Evolutionary conservation across 345 rosid genomes (phyloP), one percentile per base, ranked within the genome.

Genomic region (Limnanthes douglasii): DNA sequence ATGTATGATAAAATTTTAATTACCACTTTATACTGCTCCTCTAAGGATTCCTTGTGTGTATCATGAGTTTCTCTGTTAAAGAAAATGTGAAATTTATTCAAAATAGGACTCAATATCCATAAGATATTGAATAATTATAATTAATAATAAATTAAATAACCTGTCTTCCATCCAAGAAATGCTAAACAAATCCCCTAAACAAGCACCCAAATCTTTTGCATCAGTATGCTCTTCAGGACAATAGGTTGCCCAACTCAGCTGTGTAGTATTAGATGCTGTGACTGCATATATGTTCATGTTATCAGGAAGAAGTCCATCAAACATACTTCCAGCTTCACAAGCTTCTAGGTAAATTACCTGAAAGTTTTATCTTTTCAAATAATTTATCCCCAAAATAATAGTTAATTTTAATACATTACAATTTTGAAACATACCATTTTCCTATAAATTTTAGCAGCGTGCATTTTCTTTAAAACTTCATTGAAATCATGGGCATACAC

Each of bases 141-240:
- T n/a, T n/a, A n/a, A n/a, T n/a, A n/a, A n/a, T n/a, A n/a, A 21
- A 3, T 5, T 5, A 13, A 11, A 1, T 3, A 34, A 80, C 93
- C 93, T 60, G 62, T 82, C 88, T 50, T 82, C 94, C 64, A 77
- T 39, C 94, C 94, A 82, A 37, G 94, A 60, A 46, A 77, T 32
- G 50, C 94, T 82, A 37, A 73, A 82, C 14, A 48, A 3, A 20
- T 82, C 94, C 11, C 90, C 94, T 14, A 82, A 61, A 47, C 94
- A 82, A 38, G 61, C 47, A 6, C 2, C 16, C 5, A 2, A 31
- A 23, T 43, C 68, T n/a, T 54, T 48, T 5, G 51, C 4, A 21
- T 62, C 0, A 38, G 71, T 57, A 37, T 39, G 29, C 3, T 6
- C 4, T 1, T 21, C 54, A 2, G 54, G 59, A 45, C 90, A 77